Base-by-base conservation (phyloP, 768 basidiomycete genomes). In the Clavaria fumosa region DNA sequence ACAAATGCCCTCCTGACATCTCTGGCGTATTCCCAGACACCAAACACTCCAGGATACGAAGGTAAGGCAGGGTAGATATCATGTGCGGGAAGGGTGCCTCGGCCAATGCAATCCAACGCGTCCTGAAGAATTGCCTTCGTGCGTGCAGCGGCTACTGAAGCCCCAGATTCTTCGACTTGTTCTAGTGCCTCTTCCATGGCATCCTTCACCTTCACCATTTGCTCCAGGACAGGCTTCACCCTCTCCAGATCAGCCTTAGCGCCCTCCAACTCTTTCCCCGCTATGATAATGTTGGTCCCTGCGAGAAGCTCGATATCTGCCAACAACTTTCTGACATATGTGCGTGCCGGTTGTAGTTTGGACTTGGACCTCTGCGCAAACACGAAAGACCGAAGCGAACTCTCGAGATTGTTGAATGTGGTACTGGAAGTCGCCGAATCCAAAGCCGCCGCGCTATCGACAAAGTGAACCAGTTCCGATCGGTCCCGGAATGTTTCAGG, bases 361-460 rank as follows among this genome's bases (percentile, higher is more conserved):
- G 89, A 93, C 59, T 86, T 88, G n/a, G 81, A 70, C 19, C 95
- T 79, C 63, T 97, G 97, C 59, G 79, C 75, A 44, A 97, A 77
- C 7, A 99, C 90, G 55, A 99, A 99, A 0, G 86, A 89, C 12
- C 93, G 77, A 23, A 99, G 64, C 0, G 83, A 74, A 7, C 79
- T 75, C 56, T 97, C 91, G 43, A 99, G 78, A 50, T 84, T 76
- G 40, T 79, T 78, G 50, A 97, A 96, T 1, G 84, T 62, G 4
- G 70, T 68, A 45, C 72, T 76, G 40, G 66, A 70, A 14, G 69
- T 64, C 53, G 64, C 72, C n/a, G 72, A 72, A 39, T 74, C 70
- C 28, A 79, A 67, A 14, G 78, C 79, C 0, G 70, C 60, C 10
- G 78, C 76, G 5, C 90, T 93, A 54, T 99, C 95, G 49, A 99